Conservation (phyloP, 2,329 filamentous ascomycete genomes). For the Exophiala calicioides region DNA sequence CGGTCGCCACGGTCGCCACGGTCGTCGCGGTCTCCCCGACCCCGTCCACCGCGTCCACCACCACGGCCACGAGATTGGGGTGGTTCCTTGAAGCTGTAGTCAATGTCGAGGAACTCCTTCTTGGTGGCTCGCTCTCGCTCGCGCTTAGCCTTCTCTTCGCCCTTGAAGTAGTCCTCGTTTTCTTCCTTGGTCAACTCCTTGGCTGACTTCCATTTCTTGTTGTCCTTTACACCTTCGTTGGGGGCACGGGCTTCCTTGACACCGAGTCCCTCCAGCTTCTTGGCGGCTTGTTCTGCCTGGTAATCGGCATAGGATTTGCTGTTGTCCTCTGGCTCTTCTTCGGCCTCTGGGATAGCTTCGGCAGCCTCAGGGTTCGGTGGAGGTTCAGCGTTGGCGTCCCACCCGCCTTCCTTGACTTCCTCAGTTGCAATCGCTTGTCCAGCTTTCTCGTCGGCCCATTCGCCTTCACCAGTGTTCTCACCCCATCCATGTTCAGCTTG, state of each 20-base stretch:
- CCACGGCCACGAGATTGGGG: conserved; percentile 53
- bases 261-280: conserved; percentile 69
- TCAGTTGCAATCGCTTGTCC: conserved; percentile 84
- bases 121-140: conserved; percentile 81
- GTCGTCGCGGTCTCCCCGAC: conserved; percentile 37
- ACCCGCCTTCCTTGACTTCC: conserved; percentile 73
- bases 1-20: conserved; percentile 38
- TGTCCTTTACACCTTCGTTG: conserved; percentile 84
- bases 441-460: conserved; percentile 87
- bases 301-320: conserved; percentile 88
- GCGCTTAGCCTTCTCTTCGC: conserved; percentile 73
- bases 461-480: conserved; percentile 74
- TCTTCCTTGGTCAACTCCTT: conserved; percentile 52
- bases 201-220: conserved; percentile 59
- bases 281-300: conserved; percentile 72
- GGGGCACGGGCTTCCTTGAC: conserved; percentile 76
- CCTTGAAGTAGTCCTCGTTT: conserved; percentile 75
- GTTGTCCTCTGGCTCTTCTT: conserved; percentile 74
- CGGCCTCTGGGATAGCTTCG: conserved; percentile 34
- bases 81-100: conserved; percentile 76
- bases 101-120: conserved; percentile 87
- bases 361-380: conserved; percentile 35
- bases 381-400: conserved; percentile 36
- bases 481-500: conserved; percentile 82
- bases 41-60: conserved; percentile 51